Percentiles rank a stretch among this genome's conserved stretches.
Evolutionary conservation across 2,329 filamentous ascomycete genomes (phyloP).

Genomic region (Calonectria hawksworthii): DNA sequence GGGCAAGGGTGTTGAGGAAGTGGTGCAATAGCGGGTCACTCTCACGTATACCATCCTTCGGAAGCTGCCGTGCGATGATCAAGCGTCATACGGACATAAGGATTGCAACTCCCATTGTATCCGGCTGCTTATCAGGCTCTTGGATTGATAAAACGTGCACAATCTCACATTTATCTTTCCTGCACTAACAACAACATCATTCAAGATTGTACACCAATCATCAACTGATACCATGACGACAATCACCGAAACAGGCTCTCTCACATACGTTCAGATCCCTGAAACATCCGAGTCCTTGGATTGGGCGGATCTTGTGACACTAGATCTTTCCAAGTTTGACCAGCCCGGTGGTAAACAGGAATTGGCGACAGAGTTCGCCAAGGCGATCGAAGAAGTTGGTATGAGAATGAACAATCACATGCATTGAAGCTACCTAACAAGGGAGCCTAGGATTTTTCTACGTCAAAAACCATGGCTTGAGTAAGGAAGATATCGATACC

Average conservation of each 20-base stretch:
- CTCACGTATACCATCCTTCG: neutral
- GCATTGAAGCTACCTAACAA: neutral
- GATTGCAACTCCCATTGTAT: neutral
- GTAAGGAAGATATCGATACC: constrained; percentile 68
- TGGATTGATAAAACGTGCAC: neutral
- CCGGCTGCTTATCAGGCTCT: neutral
- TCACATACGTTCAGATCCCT: neutral
- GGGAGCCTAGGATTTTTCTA: constrained; percentile 63
- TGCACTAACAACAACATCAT: neutral
- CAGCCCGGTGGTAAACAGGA: neutral
- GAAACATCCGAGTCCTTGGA: neutral
- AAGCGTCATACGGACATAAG: neutral
- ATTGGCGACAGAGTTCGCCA: neutral
- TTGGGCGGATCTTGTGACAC: neutral
- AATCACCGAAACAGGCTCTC: neutral
- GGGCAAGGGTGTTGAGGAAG: neutral
- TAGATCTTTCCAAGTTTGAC: neutral
- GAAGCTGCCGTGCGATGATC: neutral
- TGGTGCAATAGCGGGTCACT: neutral
- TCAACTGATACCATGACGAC: neutral
- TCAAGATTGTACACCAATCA: neutral
- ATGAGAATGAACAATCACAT: neutral
- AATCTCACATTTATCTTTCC: neutral
- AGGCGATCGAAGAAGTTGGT: neutral
- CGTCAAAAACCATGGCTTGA: constrained; percentile 71